Base-by-base conservation (phyloP, 2,329 filamentous ascomycete genomes). In the Sarocladium kiliense region DNA sequence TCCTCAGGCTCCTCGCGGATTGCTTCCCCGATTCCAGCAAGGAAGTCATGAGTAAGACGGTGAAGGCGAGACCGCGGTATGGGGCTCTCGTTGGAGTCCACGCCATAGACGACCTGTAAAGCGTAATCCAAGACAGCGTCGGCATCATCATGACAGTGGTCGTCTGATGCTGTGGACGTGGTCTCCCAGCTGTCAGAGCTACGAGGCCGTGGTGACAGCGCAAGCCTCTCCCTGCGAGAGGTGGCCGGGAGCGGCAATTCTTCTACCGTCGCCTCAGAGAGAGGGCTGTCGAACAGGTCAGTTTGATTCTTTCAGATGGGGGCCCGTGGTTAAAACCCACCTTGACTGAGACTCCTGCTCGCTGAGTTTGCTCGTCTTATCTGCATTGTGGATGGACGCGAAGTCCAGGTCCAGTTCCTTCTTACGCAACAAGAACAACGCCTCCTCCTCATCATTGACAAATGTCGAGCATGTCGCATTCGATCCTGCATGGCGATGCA, bases 381-480 rank as follows among this genome's bases (percentile, higher is more conserved):
- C 47, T 6, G 30, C 18, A 23, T 27, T 21, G 16, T 23, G 47
- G 11, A 51, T 21, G 6, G 47, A 51, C 2, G 47, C 47, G 18
- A 21, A n/a, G 18, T 51, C 47, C n/a, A 36, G 11, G 12, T 51
- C 47, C 11, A 51, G 4, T 16, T 51, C 47, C 19, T 51, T 51
- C 47, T 19, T 51, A 3, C 47, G 47, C 16, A n/a, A 16, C n/a
- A 51, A 36, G 30, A 30, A 51, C 47, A 51, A 36, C 6, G 47
- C 30, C 21, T 71, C 67, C 34, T 69, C 67, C 7, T 71, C 68
- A 30, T 71, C 67, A 36, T 71, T 71, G 37, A 71, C 66, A 58
- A 69, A 71, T 0, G 70, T 72, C 14, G 69, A 73, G 26, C 70
- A 71, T 3, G 70, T 72, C 2, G 66, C 69, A 21, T 54, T 70